These are phyloP conservation scores for Stachybotrys elegans DNA, from an alignment of 2,329 filamentous ascomycete genomes.

Conservation along the genomic window DNA sequence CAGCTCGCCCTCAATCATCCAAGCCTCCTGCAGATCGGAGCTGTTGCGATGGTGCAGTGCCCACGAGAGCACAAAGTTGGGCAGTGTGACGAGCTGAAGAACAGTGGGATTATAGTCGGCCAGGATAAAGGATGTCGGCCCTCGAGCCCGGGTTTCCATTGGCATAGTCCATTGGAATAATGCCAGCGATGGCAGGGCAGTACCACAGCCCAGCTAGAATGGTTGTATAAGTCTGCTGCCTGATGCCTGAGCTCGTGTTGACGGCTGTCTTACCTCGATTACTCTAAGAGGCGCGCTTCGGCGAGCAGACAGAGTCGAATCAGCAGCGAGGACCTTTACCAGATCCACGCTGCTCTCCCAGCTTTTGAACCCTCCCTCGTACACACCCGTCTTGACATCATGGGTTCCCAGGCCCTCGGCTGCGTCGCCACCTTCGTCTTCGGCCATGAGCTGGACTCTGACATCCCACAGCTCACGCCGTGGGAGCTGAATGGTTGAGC, in stretches of 20 bases:
- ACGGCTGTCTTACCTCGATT: conserved; percentile 44
- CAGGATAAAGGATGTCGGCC: conserved; percentile 55
- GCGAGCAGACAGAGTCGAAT: conserved; percentile 28
- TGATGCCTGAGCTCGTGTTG: neutral
- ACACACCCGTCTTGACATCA: conserved; percentile 76
- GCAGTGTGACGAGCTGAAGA: conserved; percentile 71
- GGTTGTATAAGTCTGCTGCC: conserved; percentile 11
- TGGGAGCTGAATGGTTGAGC: conserved; percentile 51
- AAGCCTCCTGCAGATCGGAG: conserved; percentile 36
- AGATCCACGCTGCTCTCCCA: conserved; percentile 84
- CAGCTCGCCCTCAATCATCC: conserved; percentile 53
- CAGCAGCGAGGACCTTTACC: conserved; percentile 57
- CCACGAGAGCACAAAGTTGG: conserved; percentile 73
- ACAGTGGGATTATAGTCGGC: conserved; percentile 80
- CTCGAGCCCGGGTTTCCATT: conserved; percentile 14
- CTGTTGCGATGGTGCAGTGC: conserved; percentile 38
- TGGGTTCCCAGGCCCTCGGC: conserved; percentile 54
- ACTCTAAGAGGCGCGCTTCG: conserved; percentile 34
- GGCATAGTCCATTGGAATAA: conserved; percentile 59
- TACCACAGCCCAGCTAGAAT: conserved; percentile 69
- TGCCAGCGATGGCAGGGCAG: conserved; percentile 66
- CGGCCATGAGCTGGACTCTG: conserved; percentile 74
- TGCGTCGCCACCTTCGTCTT: conserved; percentile 45
- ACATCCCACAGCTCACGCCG: conserved; percentile 79
- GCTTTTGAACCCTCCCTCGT: conserved; percentile 85